Conservation (phyloP, 768 basidiomycete genomes). For the Rhizopogon vesiculosus region DNA sequence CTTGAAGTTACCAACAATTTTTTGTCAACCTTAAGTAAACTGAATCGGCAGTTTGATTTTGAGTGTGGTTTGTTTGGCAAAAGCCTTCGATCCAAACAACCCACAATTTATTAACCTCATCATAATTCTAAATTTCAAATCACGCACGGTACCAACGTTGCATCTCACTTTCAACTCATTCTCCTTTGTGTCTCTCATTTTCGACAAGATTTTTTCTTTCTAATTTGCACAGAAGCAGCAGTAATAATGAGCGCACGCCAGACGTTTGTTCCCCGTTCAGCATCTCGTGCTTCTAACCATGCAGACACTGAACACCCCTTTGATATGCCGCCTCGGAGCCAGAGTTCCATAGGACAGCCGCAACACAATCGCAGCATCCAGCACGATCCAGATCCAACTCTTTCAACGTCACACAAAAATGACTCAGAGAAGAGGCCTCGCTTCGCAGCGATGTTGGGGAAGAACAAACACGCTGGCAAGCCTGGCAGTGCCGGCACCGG, state of each 20-base stretch:
- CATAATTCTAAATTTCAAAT: too few relatives aligned
- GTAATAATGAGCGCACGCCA: background rate
- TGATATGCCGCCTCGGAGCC: background rate
- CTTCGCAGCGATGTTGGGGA: background rate
- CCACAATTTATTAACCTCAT: background rate
- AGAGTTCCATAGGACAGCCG: background rate
- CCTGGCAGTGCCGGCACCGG: background rate
- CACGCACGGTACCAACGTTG: background rate
- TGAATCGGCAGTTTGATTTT: background rate
- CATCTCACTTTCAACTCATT: background rate
- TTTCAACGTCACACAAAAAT: background rate
- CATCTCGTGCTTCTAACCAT: background rate
- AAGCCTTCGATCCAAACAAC: conserved; percentile 1
- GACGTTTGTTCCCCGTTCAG: background rate
- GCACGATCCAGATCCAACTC: background rate
- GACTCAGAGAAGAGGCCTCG: background rate
- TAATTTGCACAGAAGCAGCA: background rate
- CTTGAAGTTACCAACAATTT: too few relatives aligned
- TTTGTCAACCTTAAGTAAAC: too few relatives aligned
- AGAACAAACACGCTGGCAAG: background rate
- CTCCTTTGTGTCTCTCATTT: background rate
- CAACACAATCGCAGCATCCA: background rate
- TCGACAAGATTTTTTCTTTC: background rate
- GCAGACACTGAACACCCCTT: background rate
- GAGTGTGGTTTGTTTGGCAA: background rate